These are phyloP conservation scores for Neurospora terricola DNA, from an alignment of 495 filamentous ascomycete genomes.

Conservation along the genomic window DNA sequence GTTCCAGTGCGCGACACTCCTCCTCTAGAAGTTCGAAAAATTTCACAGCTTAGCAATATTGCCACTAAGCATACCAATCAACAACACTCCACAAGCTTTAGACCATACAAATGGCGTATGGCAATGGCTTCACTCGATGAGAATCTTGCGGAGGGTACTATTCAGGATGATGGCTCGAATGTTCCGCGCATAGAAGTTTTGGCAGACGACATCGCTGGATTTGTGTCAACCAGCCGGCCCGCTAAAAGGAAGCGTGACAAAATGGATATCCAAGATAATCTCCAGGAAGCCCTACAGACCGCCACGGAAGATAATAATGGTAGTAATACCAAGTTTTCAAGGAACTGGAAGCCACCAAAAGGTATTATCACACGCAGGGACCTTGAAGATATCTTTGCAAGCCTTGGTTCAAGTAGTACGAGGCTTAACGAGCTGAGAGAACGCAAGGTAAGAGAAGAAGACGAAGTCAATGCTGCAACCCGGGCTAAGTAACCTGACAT, in stretches of 20 bases:
- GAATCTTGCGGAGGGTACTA: not conserved
- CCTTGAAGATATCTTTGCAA: not conserved
- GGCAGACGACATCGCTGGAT: not conserved
- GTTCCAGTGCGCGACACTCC: not conserved
- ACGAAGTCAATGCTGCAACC: not conserved
- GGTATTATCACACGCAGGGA: not conserved
- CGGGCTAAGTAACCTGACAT: not conserved
- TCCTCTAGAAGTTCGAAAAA: not conserved
- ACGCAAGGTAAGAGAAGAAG: not conserved
- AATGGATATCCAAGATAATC: not conserved
- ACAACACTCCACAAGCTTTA: not conserved
- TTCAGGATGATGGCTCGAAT: not conserved
- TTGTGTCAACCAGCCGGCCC: not conserved
- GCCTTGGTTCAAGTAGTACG: not conserved
- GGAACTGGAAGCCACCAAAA: not conserved
- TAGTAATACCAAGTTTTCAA: not conserved
- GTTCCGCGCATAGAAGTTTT: not conserved
- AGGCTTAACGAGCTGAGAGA: not conserved
- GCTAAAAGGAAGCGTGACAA: not conserved
- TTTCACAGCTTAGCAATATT: not conserved
- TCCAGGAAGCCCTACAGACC: not conserved
- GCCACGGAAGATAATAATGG: not conserved
- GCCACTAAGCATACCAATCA: not conserved
- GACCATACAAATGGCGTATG: not conserved
- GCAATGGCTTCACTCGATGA: not conserved